A percentile compares a stretch with the other conserved stretches of the same genome.
Conservation (phyloP, 306 rosid species). For the Clitoria ternatea region DNA sequence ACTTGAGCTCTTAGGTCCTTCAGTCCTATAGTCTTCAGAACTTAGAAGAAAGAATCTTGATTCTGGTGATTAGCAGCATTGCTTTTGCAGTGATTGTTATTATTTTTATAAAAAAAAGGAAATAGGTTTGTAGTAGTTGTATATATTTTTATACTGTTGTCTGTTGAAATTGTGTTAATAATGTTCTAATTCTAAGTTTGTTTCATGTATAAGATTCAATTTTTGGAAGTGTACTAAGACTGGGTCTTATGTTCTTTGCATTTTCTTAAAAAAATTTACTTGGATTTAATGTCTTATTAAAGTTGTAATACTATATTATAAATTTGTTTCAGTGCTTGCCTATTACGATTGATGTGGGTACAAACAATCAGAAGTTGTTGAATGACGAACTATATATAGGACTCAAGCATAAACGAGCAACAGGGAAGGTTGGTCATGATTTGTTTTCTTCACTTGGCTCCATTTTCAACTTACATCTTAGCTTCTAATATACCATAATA, state of each 20-base stretch:
- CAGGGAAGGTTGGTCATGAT: constrained; percentile 86
- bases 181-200: neutral
- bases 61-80: neutral
- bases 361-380: constrained; percentile 85
- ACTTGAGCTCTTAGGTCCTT: neutral
- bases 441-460: neutral
- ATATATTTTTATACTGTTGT: neutral
- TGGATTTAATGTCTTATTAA: neutral
- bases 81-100: neutral
- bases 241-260: neutral
- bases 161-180: neutral
- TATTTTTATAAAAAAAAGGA: neutral
- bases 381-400: constrained; percentile 92
- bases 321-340: constrained; percentile 83
- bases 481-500: neutral
- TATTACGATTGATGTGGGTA: constrained; percentile 96
- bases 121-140: neutral
- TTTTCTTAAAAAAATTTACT: neutral
- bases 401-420: constrained; percentile 81
- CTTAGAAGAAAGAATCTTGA: neutral
- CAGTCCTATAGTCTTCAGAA: too few relatives aligned
- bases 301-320: neutral
- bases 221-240: neutral
- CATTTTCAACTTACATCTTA: constrained; percentile 5
- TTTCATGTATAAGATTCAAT: neutral